Conservation (phyloP, 177 flowering plant genomes). For the Vitis hybrid region DNA sequence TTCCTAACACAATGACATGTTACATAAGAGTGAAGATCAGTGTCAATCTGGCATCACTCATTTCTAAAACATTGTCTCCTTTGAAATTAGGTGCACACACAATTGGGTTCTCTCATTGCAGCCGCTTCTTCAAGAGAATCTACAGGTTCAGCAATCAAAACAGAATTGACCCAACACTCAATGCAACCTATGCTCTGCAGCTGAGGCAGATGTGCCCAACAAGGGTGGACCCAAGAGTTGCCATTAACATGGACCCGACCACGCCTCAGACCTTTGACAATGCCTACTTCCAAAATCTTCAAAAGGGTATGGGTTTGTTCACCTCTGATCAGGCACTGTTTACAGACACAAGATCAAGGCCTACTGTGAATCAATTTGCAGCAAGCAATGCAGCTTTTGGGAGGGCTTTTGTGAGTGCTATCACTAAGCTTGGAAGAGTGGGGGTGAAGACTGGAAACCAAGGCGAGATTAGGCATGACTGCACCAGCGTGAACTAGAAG, state of each 20-base stretch:
- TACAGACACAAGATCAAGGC: constrained; percentile 46
- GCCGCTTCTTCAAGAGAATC: constrained; percentile 50
- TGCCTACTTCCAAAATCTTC: constrained; percentile 61
- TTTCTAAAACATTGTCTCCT: background rate
- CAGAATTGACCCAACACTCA: constrained; percentile 51
- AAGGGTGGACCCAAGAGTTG: constrained; percentile 58
- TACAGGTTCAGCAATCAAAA: constrained; percentile 39
- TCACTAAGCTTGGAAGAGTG: constrained; percentile 70
- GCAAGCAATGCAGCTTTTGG: constrained; percentile 37
- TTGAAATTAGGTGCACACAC: constrained; percentile 59
- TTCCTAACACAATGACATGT: background rate
- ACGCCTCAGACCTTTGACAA: constrained; percentile 65
- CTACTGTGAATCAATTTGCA: constrained; percentile 47
- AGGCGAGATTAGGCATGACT: constrained; percentile 63
- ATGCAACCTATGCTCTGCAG: constrained; percentile 39
- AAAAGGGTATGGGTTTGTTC: constrained; percentile 57
- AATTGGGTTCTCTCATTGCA: constrained; percentile 73
- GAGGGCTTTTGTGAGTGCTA: constrained; percentile 52
- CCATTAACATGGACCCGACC: constrained; percentile 66
- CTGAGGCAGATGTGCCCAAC: constrained; percentile 55
- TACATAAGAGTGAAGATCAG: no score
- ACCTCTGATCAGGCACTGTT: constrained; percentile 61
- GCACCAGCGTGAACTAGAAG: constrained; percentile 31
- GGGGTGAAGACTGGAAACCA: constrained; percentile 61
- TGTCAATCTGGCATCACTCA: background rate